Conservation (phyloP, 345 rosid genomes). For the Hevea brasiliensis region DNA sequence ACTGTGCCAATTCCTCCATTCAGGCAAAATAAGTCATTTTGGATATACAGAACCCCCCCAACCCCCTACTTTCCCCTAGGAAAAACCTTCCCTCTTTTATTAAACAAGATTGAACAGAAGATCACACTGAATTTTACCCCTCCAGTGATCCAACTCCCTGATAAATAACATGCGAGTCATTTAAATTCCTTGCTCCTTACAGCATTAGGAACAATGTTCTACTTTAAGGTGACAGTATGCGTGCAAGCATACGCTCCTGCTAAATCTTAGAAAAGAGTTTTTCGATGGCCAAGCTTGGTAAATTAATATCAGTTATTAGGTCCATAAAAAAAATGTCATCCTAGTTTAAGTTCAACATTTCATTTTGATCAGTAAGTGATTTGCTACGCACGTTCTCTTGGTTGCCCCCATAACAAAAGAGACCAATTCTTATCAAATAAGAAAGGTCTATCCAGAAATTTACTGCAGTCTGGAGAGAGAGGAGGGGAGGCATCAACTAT, state of each 20-base stretch:
- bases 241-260: background rate
- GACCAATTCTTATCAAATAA: background rate
- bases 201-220: background rate
- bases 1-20: slow-evolving; percentile 7
- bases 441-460: background rate
- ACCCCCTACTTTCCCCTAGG: no score
- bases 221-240: background rate
- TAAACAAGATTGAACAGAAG: background rate
- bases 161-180: background rate
- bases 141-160: background rate
- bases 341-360: background rate
- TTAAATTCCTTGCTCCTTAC: background rate
- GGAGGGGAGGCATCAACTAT: background rate
- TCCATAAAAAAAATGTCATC: background rate
- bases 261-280: background rate
- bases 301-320: background rate
- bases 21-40: background rate
- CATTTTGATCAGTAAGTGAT: background rate
- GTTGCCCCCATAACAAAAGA: background rate
- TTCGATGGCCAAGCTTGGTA: background rate
- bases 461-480: background rate
- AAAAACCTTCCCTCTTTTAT: background rate
- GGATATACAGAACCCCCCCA: background rate
- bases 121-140: background rate
- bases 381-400: background rate